Base-by-base conservation (phyloP, 768 basidiomycete genomes). In the Tulasnella sp. region DNA sequence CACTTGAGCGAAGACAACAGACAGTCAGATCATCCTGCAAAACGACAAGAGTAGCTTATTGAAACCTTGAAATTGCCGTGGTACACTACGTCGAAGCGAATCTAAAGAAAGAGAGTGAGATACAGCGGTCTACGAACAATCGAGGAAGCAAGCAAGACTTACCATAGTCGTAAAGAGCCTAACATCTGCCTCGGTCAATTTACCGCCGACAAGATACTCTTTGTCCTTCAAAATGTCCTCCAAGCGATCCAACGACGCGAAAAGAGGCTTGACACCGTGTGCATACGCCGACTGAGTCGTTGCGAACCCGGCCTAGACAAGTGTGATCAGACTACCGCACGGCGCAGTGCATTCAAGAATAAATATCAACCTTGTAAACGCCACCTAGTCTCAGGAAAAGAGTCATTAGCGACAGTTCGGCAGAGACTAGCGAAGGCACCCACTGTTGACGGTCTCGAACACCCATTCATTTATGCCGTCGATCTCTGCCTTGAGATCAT, bases 141-240 rank as follows among this genome's bases (percentile, higher is more conserved):
- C 17, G 34, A 44, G 17, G 40, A 68, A 41, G 11, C 4, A 36
- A 34, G 47, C 16, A 52, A 71, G 70, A 76, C 91, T 75, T 75
- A 95, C 90, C 73, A 95, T 89, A 1, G 96, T 97, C n/a, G 96
- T 94, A 82, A 86, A 98, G 47, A 98, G 88, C 67, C 96, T 87
- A 67, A 90, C 82, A 76, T 93, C 92, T 1, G 90, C 90, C 78
- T 94, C 92, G 0, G 94, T 97, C 63, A 99, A 85, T 65, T 73
- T 82, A 76, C 87, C 83, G n/a, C 95, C 95, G 62, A 97, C 83
- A 64, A 98, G 84, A 79, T 90, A 97, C 36, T 93, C 87, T 78
- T 91, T 90, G 12, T 88, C 91, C 34, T 83, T 83, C 67, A 98
- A 82, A 39, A 91, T 81, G 77, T 86, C 86, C 78, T 99, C 95